Base-by-base conservation (phyloP, 768 basidiomycete genomes). In the Tylopilus rubrobrunneus region DNA sequence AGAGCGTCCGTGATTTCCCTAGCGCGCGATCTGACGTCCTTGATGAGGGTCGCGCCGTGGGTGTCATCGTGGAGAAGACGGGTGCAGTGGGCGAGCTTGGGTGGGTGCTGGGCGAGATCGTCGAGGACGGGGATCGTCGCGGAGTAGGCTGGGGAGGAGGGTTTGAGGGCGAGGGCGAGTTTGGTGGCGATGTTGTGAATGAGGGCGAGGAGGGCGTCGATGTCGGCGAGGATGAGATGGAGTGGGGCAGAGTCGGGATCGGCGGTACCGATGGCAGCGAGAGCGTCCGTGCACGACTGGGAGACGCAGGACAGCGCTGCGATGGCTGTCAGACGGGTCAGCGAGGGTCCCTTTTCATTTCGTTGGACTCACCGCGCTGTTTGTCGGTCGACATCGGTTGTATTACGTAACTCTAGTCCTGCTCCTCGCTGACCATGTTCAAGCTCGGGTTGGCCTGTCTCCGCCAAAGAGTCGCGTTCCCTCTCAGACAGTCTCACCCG, bases 181-280 rank as follows among this genome's bases (percentile, higher is more conserved):
- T 19, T 19, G 80, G 85, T 87, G 5, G 78, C 71, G 29, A 77
- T 69, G 21, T 72, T 67, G 65, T 85, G 73, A n/a, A 87, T 62
- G 56, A 87, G 74, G 5, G 80, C 72, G 43, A 87, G 73, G 34
- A 88, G 69, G 2, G 82, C 77, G 21, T 82, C 53, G 17, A 85
- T 67, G 62, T 89, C 87, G 33, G 75, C 74, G 57, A 74, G 78
- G 44, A 89, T 58, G 51, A 77, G 67, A 27, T 69, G 58, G 42
- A 71, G 64, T 10, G 59, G 45, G 31, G 46, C 17, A 3, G 28
- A 7, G 28, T 42, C 44, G 45, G 2, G 28, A 29, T 9, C 14
- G 17, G 1, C 19, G n/a, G 34, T 3, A 3, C 8, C 19, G 53
- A 51, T 12, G 53, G 25, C 36, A 40, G 52, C 47, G 55, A 67